These are phyloP conservation scores for Coemansia sp. DNA, from an alignment of 192 early-diverging fungal genomes.

Conservation along the genomic window DNA sequence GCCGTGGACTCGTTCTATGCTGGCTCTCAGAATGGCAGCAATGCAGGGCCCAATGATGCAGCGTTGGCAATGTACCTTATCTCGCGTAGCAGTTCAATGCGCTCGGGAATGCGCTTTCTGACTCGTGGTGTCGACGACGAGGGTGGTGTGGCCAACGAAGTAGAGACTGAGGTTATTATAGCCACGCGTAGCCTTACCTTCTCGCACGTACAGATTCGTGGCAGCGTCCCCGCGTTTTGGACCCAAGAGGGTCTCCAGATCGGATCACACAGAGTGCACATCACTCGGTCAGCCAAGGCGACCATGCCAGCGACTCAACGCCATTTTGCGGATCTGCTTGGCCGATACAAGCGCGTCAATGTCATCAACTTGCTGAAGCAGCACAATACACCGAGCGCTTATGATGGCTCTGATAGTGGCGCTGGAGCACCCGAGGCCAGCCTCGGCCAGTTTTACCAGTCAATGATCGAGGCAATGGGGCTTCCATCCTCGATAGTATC, in stretches of 20 bases:
- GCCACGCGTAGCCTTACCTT: conserved; percentile 60
- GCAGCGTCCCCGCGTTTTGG: conserved; percentile 95
- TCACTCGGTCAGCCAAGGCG: conserved; percentile 79
- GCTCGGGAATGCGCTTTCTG: conserved; percentile 88
- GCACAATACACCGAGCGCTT: conserved; percentile 48
- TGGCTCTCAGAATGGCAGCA: neutral
- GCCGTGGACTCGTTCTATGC: conserved; percentile 32
- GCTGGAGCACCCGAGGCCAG: conserved; percentile 59
- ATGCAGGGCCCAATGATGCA: neutral
- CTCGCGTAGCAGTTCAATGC: conserved; percentile 52
- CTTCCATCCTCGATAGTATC: conserved; percentile 52
- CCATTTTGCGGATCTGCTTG: conserved; percentile 73
- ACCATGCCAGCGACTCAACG: conserved; percentile 80
- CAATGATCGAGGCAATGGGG: conserved; percentile 53
- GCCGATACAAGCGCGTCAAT: conserved; percentile 73
- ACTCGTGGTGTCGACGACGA: conserved; percentile 96
- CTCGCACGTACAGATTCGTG: conserved; percentile 83
- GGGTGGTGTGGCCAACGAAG: conserved; percentile 98
- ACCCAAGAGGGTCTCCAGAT: conserved; percentile 90
- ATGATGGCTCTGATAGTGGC: conserved; percentile 14
- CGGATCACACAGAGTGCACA: conserved; percentile 78
- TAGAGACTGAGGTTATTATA: conserved; percentile 91
- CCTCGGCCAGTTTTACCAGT: conserved; percentile 69
- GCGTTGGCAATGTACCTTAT: conserved; percentile 36
- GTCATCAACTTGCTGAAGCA: conserved; percentile 78